Conservation (phyloP, 805 yeast genomes). For the Candida multigemmis region DNA sequence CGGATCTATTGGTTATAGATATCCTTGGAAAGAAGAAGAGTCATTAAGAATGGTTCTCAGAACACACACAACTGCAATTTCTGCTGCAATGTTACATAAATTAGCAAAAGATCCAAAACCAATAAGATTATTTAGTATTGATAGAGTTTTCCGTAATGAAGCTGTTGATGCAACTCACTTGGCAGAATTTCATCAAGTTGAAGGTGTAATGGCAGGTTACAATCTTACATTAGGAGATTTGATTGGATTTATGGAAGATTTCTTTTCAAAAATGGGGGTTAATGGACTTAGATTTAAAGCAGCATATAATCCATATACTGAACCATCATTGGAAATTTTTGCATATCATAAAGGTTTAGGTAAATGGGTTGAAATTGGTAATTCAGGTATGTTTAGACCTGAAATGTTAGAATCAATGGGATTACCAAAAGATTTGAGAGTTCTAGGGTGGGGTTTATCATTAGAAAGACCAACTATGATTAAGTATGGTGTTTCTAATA, state of each 20-base stretch:
- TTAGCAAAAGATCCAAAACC: constrained; percentile 87
- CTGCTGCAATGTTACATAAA: constrained; percentile 78
- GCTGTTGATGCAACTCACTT: constrained; percentile 99
- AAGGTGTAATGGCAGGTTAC: constrained; percentile 97
- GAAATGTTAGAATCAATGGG: constrained; percentile 99
- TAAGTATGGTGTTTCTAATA: constrained; percentile 90
- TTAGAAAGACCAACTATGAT: constrained; percentile 99
- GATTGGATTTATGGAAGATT: constrained; percentile 96
- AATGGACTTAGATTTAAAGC: constrained; percentile 93
- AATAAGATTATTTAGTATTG: constrained; percentile 87
- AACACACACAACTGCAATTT: constrained; percentile 96
- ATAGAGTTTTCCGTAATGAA: constrained; percentile 98
- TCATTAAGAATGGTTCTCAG: constrained; percentile 86
- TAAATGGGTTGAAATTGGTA: constrained; percentile 99
- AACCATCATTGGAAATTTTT: constrained; percentile 95
- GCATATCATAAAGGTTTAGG: constrained; percentile 92
- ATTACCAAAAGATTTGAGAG: constrained; percentile 86
- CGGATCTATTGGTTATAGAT: constrained; percentile 96
- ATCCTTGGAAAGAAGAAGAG: constrained; percentile 93
- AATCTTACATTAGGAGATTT: constrained; percentile 90
- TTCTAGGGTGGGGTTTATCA: constrained; percentile 94
- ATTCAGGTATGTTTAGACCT: constrained; percentile 99
- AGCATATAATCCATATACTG: constrained; percentile 98
- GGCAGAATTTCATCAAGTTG: constrained; percentile 99
- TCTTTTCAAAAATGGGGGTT: constrained; percentile 97